Conservation (phyloP, 495 filamentous ascomycete genomes). For the Daldinia caldariorum region DNA sequence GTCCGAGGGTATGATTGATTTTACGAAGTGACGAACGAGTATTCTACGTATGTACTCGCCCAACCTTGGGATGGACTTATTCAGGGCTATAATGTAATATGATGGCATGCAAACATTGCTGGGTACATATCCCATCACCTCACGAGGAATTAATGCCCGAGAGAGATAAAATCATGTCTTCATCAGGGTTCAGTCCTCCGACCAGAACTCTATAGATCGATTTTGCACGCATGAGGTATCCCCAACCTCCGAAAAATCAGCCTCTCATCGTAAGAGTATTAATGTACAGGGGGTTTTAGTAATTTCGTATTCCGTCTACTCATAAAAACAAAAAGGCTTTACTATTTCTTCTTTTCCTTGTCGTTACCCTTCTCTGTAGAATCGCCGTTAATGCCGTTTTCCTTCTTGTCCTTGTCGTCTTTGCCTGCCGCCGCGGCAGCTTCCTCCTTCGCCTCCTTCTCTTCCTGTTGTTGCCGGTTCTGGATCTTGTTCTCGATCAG, state of each 20-base stretch:
- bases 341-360: slow-evolving; percentile 70
- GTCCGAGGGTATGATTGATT: slow-evolving; percentile 5
- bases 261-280: slow-evolving; percentile 35
- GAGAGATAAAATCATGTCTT: slow-evolving; percentile 13
- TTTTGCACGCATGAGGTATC: slow-evolving; percentile 31
- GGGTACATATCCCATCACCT: not conserved
- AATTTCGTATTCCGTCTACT: slow-evolving; percentile 23
- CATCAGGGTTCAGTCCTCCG: slow-evolving; percentile 16
- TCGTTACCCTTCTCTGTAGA: slow-evolving; percentile 73
- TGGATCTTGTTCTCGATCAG: slow-evolving; percentile 99
- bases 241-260: slow-evolving; percentile 12
- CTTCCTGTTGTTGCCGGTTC: slow-evolving; percentile 95
- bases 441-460: slow-evolving; percentile 85
- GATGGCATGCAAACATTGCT: not conserved
- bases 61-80: not conserved
- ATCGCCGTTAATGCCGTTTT: slow-evolving; percentile 68
- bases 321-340: not conserved
- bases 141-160: not conserved
- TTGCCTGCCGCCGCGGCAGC: slow-evolving; percentile 57
- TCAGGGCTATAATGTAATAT: not conserved
- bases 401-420: slow-evolving; percentile 69
- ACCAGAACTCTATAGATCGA: slow-evolving; percentile 30
- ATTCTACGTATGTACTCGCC: slow-evolving; percentile 3
- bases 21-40: slow-evolving; percentile 21
- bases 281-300: slow-evolving; percentile 36